Evolutionary conservation across 108 stramenopile species (phyloP).

Genomic region (Pseudonitzschia multistriata): DNA sequence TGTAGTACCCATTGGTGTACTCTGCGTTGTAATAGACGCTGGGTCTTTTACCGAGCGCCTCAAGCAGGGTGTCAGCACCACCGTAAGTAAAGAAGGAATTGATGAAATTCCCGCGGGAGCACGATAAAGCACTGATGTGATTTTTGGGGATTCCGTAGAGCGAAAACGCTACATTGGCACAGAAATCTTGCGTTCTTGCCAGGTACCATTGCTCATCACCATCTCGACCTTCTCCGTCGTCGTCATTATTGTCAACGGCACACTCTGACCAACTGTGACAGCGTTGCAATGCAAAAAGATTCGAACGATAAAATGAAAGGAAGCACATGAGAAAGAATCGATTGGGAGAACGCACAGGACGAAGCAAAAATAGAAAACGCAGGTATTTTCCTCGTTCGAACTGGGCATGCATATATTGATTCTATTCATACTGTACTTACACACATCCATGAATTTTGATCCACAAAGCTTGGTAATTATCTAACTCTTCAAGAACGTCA

Average conservation of each 20-base stretch:
- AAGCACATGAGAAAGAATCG: too few species aligned
- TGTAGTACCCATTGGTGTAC: conserved; percentile 14
- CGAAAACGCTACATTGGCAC: conserved; percentile 49
- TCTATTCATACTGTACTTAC: conserved; percentile 7
- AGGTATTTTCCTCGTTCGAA: too few species aligned
- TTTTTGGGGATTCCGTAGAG: conserved; percentile 34
- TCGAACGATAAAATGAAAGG: too few species aligned
- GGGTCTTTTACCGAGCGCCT: conserved; percentile 13
- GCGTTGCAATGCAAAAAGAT: not conserved
- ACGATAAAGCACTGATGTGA: conserved; percentile 6
- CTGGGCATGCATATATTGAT: too few species aligned
- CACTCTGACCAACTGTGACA: conserved; percentile 32
- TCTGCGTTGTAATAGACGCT: conserved; percentile 10
- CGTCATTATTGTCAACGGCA: conserved; percentile 27
- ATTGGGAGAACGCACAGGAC: too few species aligned
- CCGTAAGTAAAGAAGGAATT: conserved; percentile 50
- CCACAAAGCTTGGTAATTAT: conserved; percentile 37
- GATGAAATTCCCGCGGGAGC: conserved; percentile 35
- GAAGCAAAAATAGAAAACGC: too few species aligned
- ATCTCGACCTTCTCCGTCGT: conserved; percentile 30
- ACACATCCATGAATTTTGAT: conserved; percentile 41
- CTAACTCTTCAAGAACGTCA: conserved; percentile 31
- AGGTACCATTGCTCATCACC: conserved; percentile 47
- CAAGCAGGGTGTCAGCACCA: conserved; percentile 36
- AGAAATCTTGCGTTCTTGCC: conserved; percentile 35